Base-by-base conservation (phyloP, 176 grass and related monocot species). In the Microstegium vimineum region DNA sequence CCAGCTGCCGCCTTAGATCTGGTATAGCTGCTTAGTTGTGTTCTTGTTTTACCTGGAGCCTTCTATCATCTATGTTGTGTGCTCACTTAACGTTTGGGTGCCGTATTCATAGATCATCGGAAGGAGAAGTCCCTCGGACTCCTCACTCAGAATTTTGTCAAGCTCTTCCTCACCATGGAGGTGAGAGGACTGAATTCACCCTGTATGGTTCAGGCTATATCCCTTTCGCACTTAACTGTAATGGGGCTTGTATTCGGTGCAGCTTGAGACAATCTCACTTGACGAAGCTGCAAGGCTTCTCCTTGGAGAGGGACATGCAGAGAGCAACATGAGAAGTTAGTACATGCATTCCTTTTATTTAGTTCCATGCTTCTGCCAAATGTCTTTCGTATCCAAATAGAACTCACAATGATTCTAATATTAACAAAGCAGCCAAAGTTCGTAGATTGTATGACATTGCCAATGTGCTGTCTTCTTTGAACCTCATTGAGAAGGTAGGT, bases 141-240 rank as follows among this genome's bases (percentile, higher is more conserved):
- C 18, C 93, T 99, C 42, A 95, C 96, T 33, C 93, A 95, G 77
- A 95, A 99, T 84, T 99, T 99, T 51, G 93, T 99, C 12, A 99
- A 93, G 79, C 89, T 99, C 36, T 92, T 99, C 81, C 89, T 99
- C 62, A 95, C 84, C 18, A 86, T 92, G 86, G 84, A 91, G 83
- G 96, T 95, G 71, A 81, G 76, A 56, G 0, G 36, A 64, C 28
- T 82, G 33, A 45, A 63, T 14, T 31, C 37, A 20, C n/a, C 27
- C 26, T 74, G 26, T 18, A 38, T 12, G 30, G 2, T 71, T 52
- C 23, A 4, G 65, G 5, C 35, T 32, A 76, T 71, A 35, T 26
- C 35, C 46, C 31, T 79, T 47, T 32, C 22, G 2, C 56, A 3
- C 8, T 54, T 76, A 59, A 73, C 28, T 51, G n/a, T 34, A 37